Base-by-base conservation (phyloP, 306 rosid genomes). In the Cotoneaster glaucophyllus region DNA sequence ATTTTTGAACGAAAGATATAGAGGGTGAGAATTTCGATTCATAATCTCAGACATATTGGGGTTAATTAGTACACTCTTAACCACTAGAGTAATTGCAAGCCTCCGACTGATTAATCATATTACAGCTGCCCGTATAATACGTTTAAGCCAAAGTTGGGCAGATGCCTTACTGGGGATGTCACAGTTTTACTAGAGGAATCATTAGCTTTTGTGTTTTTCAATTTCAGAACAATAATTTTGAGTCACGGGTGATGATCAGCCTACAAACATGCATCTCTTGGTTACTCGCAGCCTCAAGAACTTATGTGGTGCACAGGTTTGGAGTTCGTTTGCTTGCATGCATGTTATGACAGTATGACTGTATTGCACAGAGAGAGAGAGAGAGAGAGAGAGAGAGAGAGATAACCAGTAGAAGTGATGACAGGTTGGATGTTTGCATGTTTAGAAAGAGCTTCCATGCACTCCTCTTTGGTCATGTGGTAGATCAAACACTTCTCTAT, bases 401-500 rank as follows among this genome's bases (percentile, higher is more conserved):
- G 78, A 69, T 73, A 72, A 95, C 99, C 97, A 1, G 99, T 95
- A 59, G 97, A 88, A 32, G 99, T 95, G 87, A 95, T 89, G 79
- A 95, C 88, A 5, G 97, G 96, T 22, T 71, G 81, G 77, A 95
- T 90, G 52, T 90, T 81, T 79, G 97, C 99, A 75, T 95, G 93
- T 79, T 90, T 95, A 31, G 92, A 86, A 37, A 95, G 97, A 69
- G 97, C 97, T 78, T 92, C 99, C 90, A 88, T 86, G 91, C 99
- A 95, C 76, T 92, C 93, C 43, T 95, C 96, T 85, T 88, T 90
- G 24, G 86, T 86, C 99, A 95, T 89, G 67, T 82, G 86, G 83
- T 89, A 92, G 81, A 85, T 90, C 87, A 95, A 74, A 77, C 99
- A 95, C 91, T 90, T 95, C 84, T 95, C 99, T 59, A 95, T 95